A percentile compares a stretch with the other conserved stretches of the same genome.
phyloP scores from a whole-genome alignment of 2,329 filamentous ascomycete species.

The Sordariomycetes sp. region DNA sequence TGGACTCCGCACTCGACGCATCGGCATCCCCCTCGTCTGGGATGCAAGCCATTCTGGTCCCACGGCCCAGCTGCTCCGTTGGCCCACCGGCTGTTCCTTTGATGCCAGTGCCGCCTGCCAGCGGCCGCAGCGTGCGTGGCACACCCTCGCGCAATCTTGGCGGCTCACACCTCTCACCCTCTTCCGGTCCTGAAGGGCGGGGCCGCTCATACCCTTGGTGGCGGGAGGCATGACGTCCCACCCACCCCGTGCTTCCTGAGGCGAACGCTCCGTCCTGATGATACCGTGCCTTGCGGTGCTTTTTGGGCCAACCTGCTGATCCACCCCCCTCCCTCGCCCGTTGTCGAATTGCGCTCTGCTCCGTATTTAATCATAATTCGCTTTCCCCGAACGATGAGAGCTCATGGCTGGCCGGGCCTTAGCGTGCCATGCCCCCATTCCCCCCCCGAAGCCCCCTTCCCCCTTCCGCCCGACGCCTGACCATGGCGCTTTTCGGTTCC shows the following conservation, averaged over 20 bases:
- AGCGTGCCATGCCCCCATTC: neutral
- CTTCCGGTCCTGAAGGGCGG: neutral
- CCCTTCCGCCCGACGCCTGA: constrained; percentile 3
- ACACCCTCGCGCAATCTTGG: neutral
- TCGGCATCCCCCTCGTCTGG: neutral
- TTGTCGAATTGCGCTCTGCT: neutral
- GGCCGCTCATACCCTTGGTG: neutral
- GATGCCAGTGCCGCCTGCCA: neutral
- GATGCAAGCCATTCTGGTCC: neutral
- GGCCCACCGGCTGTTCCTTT: neutral
- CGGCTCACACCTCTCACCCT: neutral
- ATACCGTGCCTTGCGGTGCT: constrained; percentile 2
- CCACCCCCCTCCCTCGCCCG: neutral
- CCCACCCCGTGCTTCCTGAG: neutral
- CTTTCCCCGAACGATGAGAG: neutral
- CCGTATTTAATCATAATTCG: constrained; percentile 6
- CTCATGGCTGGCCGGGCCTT: neutral
- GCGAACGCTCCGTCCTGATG: neutral
- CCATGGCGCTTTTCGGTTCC: neutral
- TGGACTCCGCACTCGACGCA: neutral
- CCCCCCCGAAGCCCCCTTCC: neutral
- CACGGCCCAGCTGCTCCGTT: neutral
- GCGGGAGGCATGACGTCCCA: neutral
- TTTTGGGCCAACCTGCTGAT: constrained; percentile 4
- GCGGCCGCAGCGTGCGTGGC: neutral